Evolutionary conservation across 345 rosid species (phyloP).

Genomic region (Syzygium aromaticum): DNA sequence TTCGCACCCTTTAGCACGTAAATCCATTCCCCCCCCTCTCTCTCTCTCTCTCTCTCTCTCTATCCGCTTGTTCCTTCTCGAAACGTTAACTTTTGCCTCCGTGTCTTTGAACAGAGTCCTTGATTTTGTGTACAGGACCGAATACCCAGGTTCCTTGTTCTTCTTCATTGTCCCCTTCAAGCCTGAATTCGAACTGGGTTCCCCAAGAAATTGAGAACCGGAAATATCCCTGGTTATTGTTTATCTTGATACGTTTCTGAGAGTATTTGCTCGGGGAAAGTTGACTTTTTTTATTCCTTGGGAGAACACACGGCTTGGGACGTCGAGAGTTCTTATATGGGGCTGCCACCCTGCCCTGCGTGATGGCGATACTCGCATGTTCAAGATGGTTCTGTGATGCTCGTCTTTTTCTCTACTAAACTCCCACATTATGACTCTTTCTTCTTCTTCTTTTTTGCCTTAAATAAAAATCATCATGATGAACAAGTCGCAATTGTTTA

Average conservation of each 20-base stretch:
- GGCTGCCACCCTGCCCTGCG: neutral
- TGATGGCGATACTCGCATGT: neutral
- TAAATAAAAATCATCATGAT: neutral
- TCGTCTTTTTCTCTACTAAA: neutral
- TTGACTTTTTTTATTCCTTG: neutral
- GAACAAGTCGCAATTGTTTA: neutral
- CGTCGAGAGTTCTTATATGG: neutral
- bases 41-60: neutral
- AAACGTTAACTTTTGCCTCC: neutral
- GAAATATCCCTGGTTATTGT: neutral
- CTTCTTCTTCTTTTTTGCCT: neutral
- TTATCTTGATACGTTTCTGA: neutral
- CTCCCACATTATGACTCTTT: neutral
- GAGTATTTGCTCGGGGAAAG: neutral
- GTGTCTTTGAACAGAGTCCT: neutral
- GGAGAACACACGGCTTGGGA: neutral
- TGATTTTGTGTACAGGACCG: neutral
- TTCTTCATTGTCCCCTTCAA: neutral
- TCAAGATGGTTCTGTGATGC: neutral
- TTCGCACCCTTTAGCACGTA: neutral
- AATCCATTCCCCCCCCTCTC: neutral
- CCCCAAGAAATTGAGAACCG: neutral
- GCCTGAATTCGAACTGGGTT: neutral
- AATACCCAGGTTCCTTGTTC: neutral
- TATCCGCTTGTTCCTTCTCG: neutral